phyloP scores from a whole-genome alignment of 306 rosid species.

The Citrullus colocynthis region DNA sequence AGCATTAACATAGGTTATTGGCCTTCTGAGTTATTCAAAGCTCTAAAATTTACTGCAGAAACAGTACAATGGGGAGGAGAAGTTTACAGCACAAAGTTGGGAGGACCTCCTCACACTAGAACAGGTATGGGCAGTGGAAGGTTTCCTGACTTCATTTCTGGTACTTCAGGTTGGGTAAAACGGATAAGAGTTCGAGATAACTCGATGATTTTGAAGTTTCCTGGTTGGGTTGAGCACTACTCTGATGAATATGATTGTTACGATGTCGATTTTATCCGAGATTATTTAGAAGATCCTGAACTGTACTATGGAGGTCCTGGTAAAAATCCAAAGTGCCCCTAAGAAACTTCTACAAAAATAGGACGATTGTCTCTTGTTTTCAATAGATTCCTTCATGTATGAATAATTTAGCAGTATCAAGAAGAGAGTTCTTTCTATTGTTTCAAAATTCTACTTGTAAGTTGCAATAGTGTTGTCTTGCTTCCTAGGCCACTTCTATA shows the following conservation, averaged over 20 bases:
- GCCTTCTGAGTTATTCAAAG: constrained; percentile 36
- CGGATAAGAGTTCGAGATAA: constrained; percentile 58
- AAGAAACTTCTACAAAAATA: background rate
- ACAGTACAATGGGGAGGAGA: constrained; percentile 74
- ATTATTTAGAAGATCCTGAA: constrained; percentile 46
- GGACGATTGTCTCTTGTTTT: background rate
- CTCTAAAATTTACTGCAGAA: constrained; percentile 22
- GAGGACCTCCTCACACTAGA: constrained; percentile 42
- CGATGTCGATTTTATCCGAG: constrained; percentile 2
- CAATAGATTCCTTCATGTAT: background rate
- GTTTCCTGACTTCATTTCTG: constrained; percentile 8
- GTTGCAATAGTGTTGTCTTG: background rate
- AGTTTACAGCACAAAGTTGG: constrained; percentile 35
- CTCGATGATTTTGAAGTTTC: constrained; percentile 25
- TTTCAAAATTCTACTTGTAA: background rate
- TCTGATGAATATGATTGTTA: constrained; percentile 45
- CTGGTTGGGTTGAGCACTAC: constrained; percentile 18
- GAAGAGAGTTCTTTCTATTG: background rate
- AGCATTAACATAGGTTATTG: constrained; percentile 43
- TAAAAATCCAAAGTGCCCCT: constrained; percentile 35
- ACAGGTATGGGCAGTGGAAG: constrained; percentile 50
- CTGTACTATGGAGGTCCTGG: constrained; percentile 68
- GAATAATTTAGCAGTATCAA: background rate
- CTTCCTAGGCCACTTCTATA: background rate
- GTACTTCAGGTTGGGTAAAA: constrained; percentile 11